These are phyloP conservation scores for Suillus sp. DNA, from an alignment of 768 basidiomycete genomes.

Conservation along the genomic window DNA sequence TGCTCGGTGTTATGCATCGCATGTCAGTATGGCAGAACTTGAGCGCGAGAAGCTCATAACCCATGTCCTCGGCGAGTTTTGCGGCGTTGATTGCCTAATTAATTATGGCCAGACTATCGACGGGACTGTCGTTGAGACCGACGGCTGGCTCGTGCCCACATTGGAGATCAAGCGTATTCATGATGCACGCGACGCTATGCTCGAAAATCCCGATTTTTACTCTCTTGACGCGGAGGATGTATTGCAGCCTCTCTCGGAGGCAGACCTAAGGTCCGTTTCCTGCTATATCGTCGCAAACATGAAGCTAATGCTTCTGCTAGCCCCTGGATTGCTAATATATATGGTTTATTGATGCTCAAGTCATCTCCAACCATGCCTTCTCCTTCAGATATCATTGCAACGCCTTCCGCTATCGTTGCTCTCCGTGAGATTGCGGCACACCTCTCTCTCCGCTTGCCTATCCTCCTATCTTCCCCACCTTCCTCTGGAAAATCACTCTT, in stretches of 20 bases:
- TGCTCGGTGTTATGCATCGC: slow-evolving; percentile 75
- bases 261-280: slow-evolving; percentile 56
- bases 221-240: slow-evolving; percentile 37
- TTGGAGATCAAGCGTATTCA: slow-evolving; percentile 65
- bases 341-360: slow-evolving; percentile 68
- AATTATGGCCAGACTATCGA: slow-evolving; percentile 53
- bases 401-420: slow-evolving; percentile 57
- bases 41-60: slow-evolving; percentile 70
- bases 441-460: slow-evolving; percentile 70
- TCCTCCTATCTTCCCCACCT: slow-evolving; percentile 80
- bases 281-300: slow-evolving; percentile 1
- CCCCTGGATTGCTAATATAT: slow-evolving; percentile 57
- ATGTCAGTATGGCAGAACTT: slow-evolving; percentile 76
- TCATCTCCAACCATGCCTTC: slow-evolving; percentile 31
- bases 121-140: slow-evolving; percentile 48
- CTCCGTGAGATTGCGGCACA: slow-evolving; percentile 66
- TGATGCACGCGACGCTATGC: slow-evolving; percentile 49
- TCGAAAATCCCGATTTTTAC: slow-evolving; percentile 51
- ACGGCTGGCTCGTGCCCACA: slow-evolving; percentile 83
- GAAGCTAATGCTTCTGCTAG: slow-evolving; percentile 37
- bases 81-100: slow-evolving; percentile 63
- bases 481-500: slow-evolving; percentile 88
- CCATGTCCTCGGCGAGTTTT: slow-evolving; percentile 58
- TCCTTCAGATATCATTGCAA: slow-evolving; percentile 55
- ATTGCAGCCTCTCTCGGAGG: slow-evolving; percentile 38